These are phyloP conservation scores for Sarcodon aspratus DNA, from an alignment of 768 basidiomycete genomes.

Conservation along the genomic window DNA sequence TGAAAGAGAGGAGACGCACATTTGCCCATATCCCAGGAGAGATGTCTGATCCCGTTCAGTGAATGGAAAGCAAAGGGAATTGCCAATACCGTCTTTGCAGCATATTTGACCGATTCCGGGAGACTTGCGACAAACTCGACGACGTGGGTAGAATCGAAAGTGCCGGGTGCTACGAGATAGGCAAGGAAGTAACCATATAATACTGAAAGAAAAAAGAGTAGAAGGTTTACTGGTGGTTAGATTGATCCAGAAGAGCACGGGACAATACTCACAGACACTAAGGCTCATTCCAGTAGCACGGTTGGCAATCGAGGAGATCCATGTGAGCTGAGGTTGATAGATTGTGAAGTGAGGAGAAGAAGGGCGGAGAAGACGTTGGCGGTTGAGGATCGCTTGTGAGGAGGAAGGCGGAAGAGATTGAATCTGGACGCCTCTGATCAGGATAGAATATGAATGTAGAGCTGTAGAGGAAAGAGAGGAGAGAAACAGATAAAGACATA, in stretches of 20 bases:
- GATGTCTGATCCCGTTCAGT: constrained; percentile 83
- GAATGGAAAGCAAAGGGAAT: constrained; percentile 87
- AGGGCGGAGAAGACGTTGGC: constrained; percentile 82
- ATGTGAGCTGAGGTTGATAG: constrained; percentile 92
- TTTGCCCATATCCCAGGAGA: constrained; percentile 82
- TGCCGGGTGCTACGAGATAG: constrained; percentile 74
- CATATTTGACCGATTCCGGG: constrained; percentile 67
- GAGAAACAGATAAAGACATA: no score
- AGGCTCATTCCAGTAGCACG: constrained; percentile 78
- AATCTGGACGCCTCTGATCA: constrained; percentile 44
- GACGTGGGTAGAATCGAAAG: constrained; percentile 71
- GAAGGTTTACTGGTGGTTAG: neutral
- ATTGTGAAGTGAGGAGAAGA: constrained; percentile 93
- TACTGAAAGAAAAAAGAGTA: constrained; percentile 29
- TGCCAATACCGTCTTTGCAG: constrained; percentile 70
- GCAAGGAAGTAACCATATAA: constrained; percentile 82
- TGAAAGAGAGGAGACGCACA: constrained; percentile 41
- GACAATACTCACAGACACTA: constrained; percentile 49
- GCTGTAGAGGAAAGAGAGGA: no score
- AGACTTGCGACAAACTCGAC: constrained; percentile 59
- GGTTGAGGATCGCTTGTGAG: constrained; percentile 60
- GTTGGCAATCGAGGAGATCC: constrained; percentile 78
- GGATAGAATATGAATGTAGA: neutral
- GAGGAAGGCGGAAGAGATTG: constrained; percentile 53
- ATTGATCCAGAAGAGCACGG: neutral